Conservation (phyloP, 148 eudicot species). For the Agrostemma githago region DNA sequence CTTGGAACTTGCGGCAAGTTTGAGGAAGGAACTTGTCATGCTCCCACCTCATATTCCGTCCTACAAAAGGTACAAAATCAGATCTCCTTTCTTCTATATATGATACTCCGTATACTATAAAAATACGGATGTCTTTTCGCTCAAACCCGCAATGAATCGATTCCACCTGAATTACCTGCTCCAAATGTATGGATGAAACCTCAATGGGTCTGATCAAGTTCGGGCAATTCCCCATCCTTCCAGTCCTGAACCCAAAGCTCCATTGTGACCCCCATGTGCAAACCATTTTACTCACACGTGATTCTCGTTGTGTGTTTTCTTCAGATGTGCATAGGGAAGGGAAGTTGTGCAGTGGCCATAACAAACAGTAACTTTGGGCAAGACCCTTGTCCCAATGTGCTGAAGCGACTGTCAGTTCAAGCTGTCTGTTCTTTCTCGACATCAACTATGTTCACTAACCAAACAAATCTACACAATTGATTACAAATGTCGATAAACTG, state of each 20-base stretch:
- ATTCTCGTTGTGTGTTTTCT: not conserved
- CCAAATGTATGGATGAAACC: not conserved
- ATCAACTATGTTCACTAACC: slow-evolving; percentile 17
- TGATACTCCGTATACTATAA: not conserved
- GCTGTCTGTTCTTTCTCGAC: slow-evolving; percentile 52
- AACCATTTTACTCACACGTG: slow-evolving; percentile 4
- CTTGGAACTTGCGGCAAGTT: slow-evolving; percentile 77
- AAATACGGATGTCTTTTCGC: not conserved
- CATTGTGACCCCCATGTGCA: not conserved
- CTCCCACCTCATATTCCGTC: slow-evolving; percentile 51
- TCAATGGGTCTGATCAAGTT: not conserved
- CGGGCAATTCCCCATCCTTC: not conserved
- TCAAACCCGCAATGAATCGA: not conserved
- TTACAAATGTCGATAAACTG: slow-evolving; percentile 8
- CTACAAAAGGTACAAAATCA: slow-evolving; percentile 51
- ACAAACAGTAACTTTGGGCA: slow-evolving; percentile 66
- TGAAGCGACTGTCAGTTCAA: slow-evolving; percentile 84
- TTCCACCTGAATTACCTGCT: too few species aligned
- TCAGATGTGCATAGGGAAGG: slow-evolving; percentile 80
- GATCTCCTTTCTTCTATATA: not conserved
- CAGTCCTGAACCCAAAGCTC: not conserved
- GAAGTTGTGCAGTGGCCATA: slow-evolving; percentile 70
- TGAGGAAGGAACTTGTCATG: slow-evolving; percentile 75
- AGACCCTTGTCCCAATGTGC: slow-evolving; percentile 85
- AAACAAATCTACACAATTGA: slow-evolving; percentile 28